Evolutionary conservation across 148 eudicot species (phyloP), one percentile per base, ranked within the genome.

Genomic region (Dianthus caryophyllus): DNA sequence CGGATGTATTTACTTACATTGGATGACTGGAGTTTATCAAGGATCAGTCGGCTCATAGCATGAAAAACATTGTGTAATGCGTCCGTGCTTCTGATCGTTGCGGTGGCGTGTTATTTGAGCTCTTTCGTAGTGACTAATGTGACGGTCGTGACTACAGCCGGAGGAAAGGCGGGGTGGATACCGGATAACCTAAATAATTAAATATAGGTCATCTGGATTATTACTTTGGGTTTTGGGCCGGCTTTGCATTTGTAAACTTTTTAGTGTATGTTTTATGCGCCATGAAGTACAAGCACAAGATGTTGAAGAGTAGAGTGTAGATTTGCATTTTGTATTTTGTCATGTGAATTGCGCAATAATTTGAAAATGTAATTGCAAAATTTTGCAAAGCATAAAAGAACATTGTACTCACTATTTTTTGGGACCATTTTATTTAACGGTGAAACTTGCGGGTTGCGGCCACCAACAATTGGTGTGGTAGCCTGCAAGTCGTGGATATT

Each of bases 1-100:
- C 87, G 4, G 87, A 81, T 36, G 82, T 83, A 2, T 80, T 80
- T 44, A 75, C 77, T 6, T 78, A 66, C 47, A 55, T 83, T 9
- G 85, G 87, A 16, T 75, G 75, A 10, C 12, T 81, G 51, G 85
- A 85, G 70, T 81, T 85, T 59, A 79, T 78, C 43, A 78, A 81
- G 12, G 79, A 83, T 54, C 81, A 85, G 55, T 80, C 87, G 9
- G 84, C 89, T 2, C 83, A 85, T 57, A 79, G 75, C 46, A 85
- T 85, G 83, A 64, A 83, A n/a, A 51, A 83, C 87, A 54, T 60
- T 83, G 67, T 78, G 78, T 67, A 74, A 72, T 22, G 86, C 89
- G 0, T 51, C 82, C 8, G 64, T 72, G 0, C 84, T 85, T 12
- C 31, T 82, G 54, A 73, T 82, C 1, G 48, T 67, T 58, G 60